phyloP scores from a whole-genome alignment of 2,329 filamentous ascomycete genomes.

The Monosporascus sp. region DNA sequence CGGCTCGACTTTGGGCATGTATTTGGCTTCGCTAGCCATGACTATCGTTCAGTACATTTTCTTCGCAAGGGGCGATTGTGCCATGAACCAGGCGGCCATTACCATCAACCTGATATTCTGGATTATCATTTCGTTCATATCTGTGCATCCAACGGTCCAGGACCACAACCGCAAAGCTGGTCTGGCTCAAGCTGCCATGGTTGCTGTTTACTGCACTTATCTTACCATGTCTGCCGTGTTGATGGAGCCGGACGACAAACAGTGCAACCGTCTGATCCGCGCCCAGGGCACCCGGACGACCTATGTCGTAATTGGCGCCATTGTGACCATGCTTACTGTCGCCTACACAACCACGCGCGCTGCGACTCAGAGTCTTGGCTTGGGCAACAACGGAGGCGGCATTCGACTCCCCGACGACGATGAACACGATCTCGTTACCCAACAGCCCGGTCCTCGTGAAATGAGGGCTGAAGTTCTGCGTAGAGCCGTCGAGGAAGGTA shows the following conservation, averaged over 20 bases:
- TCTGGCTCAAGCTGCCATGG: constrained; percentile 95
- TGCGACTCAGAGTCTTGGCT: constrained; percentile 79
- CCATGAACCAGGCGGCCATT: constrained; percentile 96
- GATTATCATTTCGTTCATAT: constrained; percentile 73
- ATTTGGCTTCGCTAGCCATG: constrained; percentile 83
- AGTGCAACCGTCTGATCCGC: constrained; percentile 86
- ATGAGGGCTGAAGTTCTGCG: constrained; percentile 92
- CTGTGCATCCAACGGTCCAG: constrained; percentile 85
- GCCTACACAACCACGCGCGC: constrained; percentile 97
- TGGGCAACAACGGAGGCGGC: constrained; percentile 54
- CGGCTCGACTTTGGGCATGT: constrained; percentile 91
- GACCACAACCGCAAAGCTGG: constrained; percentile 90
- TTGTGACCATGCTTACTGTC: constrained; percentile 94
- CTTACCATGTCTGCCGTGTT: constrained; percentile 96
- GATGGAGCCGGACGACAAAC: constrained; percentile 92
- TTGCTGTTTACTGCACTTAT: constrained; percentile 97
- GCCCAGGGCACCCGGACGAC: constrained; percentile 85
- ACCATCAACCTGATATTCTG: constrained; percentile 87
- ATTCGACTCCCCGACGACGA: constrained; percentile 64
- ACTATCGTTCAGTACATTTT: constrained; percentile 96
- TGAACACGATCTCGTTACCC: constrained; percentile 82
- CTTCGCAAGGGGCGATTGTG: constrained; percentile 75
- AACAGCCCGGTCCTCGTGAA: constrained; percentile 78
- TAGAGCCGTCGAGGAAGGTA: constrained; percentile 86
- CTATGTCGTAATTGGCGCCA: constrained; percentile 84